Percentiles rank a stretch among this genome's conserved stretches.
These are phyloP conservation scores for Claviceps sp. DNA, from an alignment of 2,329 filamentous ascomycete genomes.

Conservation along the genomic window DNA sequence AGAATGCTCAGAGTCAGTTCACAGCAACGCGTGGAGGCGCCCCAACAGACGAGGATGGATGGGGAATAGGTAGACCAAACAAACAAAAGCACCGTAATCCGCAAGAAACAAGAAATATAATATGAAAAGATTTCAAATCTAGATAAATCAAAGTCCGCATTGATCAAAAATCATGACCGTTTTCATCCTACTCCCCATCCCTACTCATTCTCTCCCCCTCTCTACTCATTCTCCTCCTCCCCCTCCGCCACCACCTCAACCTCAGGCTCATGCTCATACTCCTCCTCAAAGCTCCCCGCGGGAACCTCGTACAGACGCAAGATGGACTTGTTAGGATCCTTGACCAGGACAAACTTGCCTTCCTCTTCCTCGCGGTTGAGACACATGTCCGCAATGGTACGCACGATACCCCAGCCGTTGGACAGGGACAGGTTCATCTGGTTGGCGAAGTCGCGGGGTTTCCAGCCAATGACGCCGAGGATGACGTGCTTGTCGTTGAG, in stretches of 20 bases:
- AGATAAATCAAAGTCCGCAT: background rate
- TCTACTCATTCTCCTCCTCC: slow-evolving; percentile 17
- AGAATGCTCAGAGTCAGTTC: too few relatives aligned
- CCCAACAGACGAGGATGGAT: too few relatives aligned
- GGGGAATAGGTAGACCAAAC: background rate
- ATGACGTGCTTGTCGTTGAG: slow-evolving; percentile 88
- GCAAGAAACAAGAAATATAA: background rate
- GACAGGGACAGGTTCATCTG: slow-evolving; percentile 97
- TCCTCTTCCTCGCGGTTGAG: slow-evolving; percentile 62
- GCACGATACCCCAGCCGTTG: slow-evolving; percentile 98
- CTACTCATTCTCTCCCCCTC: background rate
- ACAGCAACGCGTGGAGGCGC: too few relatives aligned
- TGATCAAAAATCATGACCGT: background rate
- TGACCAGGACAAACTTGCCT: slow-evolving; percentile 68
- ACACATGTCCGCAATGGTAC: slow-evolving; percentile 93
- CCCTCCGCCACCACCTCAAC: slow-evolving; percentile 34
- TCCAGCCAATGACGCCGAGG: slow-evolving; percentile 92
- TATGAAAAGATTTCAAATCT: background rate
- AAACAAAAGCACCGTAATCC: background rate
- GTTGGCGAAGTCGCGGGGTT: slow-evolving; percentile 87
- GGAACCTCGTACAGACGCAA: slow-evolving; percentile 89
- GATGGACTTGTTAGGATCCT: slow-evolving; percentile 95
- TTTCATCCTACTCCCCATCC: background rate
- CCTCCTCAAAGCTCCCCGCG: slow-evolving; percentile 77
- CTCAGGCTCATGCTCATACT: slow-evolving; percentile 55